These are phyloP conservation scores for Dysphania ambrosioides DNA, from an alignment of 148 eudicot species.

Conservation along the genomic window DNA sequence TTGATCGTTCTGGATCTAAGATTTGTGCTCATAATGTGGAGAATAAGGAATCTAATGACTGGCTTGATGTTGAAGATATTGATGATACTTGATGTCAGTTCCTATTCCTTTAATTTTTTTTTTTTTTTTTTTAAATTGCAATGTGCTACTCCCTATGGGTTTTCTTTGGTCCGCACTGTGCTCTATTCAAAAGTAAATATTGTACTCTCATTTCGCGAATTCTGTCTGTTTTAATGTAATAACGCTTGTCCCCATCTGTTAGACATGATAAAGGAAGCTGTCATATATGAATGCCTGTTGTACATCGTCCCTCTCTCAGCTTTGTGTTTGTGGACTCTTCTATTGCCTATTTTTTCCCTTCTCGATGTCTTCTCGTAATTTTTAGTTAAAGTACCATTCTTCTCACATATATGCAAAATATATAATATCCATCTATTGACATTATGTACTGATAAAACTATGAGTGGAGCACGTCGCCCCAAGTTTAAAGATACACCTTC, in stretches of 20 bases:
- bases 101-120: not conserved
- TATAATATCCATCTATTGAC: not conserved
- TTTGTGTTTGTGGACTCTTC: not conserved
- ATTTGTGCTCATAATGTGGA: conserved; percentile 29
- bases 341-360: no score
- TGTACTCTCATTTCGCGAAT: conserved; percentile 9
- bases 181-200: conserved; percentile 32
- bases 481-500: not conserved
- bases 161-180: conserved; percentile 6
- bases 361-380: no score
- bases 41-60: conserved; percentile 52
- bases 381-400: no score
- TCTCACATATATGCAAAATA: no score
- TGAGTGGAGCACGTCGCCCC: not conserved
- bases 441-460: conserved; percentile 2
- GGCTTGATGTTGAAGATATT: conserved; percentile 59
- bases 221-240: not conserved
- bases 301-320: not conserved
- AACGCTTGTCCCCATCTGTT: conserved; percentile 5
- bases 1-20: conserved; percentile 25
- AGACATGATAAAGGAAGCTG: conserved; percentile 7
- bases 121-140: not conserved
- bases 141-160: conserved; percentile 9
- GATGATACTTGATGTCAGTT: conserved; percentile 40
- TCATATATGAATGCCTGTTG: conserved; percentile 18